Conservation (phyloP, 345 rosid genomes). For the Salix caprea region DNA sequence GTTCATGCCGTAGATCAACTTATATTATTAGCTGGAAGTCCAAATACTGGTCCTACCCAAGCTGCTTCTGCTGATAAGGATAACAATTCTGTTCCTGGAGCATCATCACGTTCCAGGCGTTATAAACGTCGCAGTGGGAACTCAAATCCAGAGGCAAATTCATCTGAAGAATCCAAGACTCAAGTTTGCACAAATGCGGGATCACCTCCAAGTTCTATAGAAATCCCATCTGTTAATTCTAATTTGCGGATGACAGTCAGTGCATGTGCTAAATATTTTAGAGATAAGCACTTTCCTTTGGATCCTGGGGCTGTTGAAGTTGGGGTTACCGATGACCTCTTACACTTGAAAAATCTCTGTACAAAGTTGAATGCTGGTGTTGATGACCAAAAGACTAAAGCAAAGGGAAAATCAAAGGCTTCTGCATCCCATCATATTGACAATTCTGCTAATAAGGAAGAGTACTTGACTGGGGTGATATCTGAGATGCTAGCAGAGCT, state of each 20-base stretch:
- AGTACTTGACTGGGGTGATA: slow-evolving; percentile 66
- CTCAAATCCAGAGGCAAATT: slow-evolving; percentile 60
- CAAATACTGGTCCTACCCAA: slow-evolving; percentile 38
- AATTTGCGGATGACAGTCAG: slow-evolving; percentile 68
- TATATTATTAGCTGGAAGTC: slow-evolving; percentile 62
- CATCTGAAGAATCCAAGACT: slow-evolving; percentile 59
- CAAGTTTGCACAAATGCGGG: slow-evolving; percentile 50
- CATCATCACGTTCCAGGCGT: slow-evolving; percentile 81
- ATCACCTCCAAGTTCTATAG: slow-evolving; percentile 61
- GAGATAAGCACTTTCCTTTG: slow-evolving; percentile 74
- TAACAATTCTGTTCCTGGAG: slow-evolving; percentile 58
- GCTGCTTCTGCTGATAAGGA: slow-evolving; percentile 67
- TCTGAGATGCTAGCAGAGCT: slow-evolving; percentile 83
- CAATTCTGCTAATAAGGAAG: slow-evolving; percentile 65
- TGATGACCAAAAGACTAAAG: slow-evolving; percentile 78
- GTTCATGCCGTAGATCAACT: slow-evolving; percentile 99
- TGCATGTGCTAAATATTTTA: slow-evolving; percentile 84
- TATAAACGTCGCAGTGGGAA: slow-evolving; percentile 76
- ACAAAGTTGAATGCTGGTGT: slow-evolving; percentile 63
- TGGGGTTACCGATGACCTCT: slow-evolving; percentile 94
- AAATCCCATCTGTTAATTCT: slow-evolving; percentile 62
- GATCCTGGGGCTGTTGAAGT: slow-evolving; percentile 69
- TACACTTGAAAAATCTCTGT: slow-evolving; percentile 81
- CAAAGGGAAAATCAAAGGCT: slow-evolving; percentile 85
- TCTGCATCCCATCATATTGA: slow-evolving; percentile 53